Conservation (phyloP, 495 filamentous ascomycete species). For the Penicillium turbatum region DNA sequence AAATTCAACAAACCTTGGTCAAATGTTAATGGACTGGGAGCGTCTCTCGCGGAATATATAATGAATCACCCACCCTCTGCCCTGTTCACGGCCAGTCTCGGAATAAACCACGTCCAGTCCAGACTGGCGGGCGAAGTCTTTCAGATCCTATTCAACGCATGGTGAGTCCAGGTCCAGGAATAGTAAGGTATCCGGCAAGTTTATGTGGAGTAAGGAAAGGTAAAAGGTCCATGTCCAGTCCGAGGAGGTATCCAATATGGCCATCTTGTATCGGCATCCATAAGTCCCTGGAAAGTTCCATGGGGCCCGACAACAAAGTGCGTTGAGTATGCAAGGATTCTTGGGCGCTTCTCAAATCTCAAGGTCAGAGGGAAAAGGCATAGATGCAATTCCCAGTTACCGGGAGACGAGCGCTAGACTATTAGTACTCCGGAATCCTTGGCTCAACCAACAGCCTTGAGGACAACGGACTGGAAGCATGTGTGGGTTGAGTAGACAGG, state of each 20-base stretch:
- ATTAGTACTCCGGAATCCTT: constrained; percentile 6
- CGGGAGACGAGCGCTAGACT: neutral
- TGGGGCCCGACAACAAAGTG: neutral
- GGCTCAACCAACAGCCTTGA: constrained; percentile 10
- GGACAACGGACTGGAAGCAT: constrained; percentile 12
- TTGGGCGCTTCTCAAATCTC: neutral
- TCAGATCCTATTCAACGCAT: constrained; percentile 74
- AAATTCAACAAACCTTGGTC: constrained; percentile 88
- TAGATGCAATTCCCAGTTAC: neutral
- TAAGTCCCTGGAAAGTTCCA: neutral
- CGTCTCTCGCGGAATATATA: constrained; percentile 7
- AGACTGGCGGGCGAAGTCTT: constrained; percentile 98
- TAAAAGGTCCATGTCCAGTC: constrained; percentile 21
- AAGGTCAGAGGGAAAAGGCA: neutral
- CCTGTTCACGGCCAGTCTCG: constrained; percentile 89
- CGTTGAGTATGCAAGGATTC: neutral
- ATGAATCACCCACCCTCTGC: constrained; percentile 72
- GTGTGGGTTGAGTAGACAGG: constrained; percentile 7
- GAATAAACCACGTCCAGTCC: constrained; percentile 97
- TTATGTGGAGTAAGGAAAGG: constrained; percentile 12
- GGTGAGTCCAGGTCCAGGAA: constrained; percentile 43
- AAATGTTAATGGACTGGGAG: constrained; percentile 27
- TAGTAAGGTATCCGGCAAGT: constrained; percentile 24
- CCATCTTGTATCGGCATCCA: neutral
- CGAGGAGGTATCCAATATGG: constrained; percentile 11